Conservation (phyloP, 129 eudicot species). For the Tagetes erecta region DNA sequence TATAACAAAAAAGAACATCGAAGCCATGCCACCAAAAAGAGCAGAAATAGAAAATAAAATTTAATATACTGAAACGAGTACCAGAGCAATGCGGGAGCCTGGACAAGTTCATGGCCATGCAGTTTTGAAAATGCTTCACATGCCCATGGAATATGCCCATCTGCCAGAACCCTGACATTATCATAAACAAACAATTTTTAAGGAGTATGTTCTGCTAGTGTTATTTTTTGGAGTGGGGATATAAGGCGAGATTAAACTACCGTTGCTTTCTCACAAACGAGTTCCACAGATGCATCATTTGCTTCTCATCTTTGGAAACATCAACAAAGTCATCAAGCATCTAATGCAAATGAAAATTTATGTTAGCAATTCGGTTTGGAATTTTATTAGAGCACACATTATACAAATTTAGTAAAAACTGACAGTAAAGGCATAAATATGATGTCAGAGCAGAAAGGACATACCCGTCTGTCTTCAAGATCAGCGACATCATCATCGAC, state of each 20-base stretch:
- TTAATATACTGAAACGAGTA: conserved; percentile 23
- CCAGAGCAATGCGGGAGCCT: conserved; percentile 75
- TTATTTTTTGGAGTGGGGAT: not conserved
- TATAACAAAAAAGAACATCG: not conserved
- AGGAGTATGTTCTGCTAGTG: not conserved
- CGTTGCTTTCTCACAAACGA: conserved; percentile 95
- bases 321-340: conserved; percentile 99
- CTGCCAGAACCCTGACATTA: conserved; percentile 81
- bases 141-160: conserved; percentile 98
- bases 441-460: conserved; percentile 25
- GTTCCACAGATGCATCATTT: conserved; percentile 98
- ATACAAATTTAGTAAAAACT: too few species aligned
- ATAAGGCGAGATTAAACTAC: conserved; percentile 33
- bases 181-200: conserved; percentile 12
- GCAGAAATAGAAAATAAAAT: not conserved
- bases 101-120: conserved; percentile 68
- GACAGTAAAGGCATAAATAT: not conserved
- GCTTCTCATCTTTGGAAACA: conserved; percentile 87
- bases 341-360: conserved; percentile 40
- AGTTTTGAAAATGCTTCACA: conserved; percentile 82
- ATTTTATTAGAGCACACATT: not conserved
- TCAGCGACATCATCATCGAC: conserved; percentile 92
- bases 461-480: conserved; percentile 81
- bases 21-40: not conserved
- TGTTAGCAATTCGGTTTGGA: not conserved